Evolutionary conservation across 805 yeast species (phyloP).

Genomic region (Grigorovia transvaalensis): DNA sequence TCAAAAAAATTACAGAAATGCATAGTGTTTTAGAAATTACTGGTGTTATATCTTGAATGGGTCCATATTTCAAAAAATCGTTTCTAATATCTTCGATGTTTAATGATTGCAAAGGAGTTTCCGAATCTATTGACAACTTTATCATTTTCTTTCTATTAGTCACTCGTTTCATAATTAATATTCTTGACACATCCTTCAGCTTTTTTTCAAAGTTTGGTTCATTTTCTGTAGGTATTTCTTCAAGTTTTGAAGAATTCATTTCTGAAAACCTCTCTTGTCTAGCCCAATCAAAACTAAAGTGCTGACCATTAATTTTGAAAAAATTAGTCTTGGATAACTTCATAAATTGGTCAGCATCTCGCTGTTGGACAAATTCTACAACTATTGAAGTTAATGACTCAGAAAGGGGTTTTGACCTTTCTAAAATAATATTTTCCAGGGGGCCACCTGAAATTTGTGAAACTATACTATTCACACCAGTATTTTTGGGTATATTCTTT

Average conservation of each 20-base stretch:
- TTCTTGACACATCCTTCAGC: constrained; percentile 10
- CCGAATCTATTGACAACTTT: constrained; percentile 1
- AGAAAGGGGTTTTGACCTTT: constrained; percentile 5
- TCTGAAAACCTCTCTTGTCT: neutral
- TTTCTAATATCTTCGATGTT: constrained; percentile 33
- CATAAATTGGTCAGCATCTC: constrained; percentile 46
- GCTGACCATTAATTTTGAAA: constrained; percentile 49
- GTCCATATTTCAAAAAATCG: constrained; percentile 51
- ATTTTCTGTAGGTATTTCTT: neutral
- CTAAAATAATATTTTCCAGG: constrained; percentile 35
- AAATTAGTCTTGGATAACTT: constrained; percentile 42
- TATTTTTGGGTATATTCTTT: constrained; percentile 30
- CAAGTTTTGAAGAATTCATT: neutral
- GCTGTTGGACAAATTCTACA: constrained; percentile 41
- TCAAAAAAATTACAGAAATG: constrained; percentile 48
- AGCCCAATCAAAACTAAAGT: constrained; percentile 39
- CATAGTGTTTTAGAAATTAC: constrained; percentile 57
- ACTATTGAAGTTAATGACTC: constrained; percentile 30
- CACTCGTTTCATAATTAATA: constrained; percentile 38
- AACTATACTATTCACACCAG: constrained; percentile 42
- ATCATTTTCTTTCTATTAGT: constrained; percentile 1
- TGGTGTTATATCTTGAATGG: constrained; percentile 50
- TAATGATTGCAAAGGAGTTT: constrained; percentile 35
- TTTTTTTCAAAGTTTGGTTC: constrained; percentile 8
- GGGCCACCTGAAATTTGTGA: constrained; percentile 62